Evolutionary conservation across 306 rosid species (phyloP), one percentile per base, ranked within the genome.

Genomic region (Glycine latifolia): DNA sequence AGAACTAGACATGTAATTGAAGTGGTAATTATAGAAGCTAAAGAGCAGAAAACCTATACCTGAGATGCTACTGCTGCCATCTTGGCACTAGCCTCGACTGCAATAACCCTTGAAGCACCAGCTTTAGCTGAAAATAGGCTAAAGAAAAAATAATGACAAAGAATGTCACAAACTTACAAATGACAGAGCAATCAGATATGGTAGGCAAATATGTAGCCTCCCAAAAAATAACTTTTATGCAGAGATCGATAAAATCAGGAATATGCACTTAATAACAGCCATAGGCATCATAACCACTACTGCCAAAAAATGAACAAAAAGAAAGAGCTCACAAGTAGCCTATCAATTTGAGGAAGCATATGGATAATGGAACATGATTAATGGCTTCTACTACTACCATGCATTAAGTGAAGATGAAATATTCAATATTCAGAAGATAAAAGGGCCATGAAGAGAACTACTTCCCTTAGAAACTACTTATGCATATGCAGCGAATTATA

Each of bases 11-110:
- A 82, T 50, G 61, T 31, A 54, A 65, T 67, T 71, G 8, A 52
- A 54, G n/a, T 47, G 46, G 68, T 65, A 8, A 59, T 13, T 52
- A 39, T 16, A 76, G 79, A 41, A 71, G 63, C 73, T 47, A 72
- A 47, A 8, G 9, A 47, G 61, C 53, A 56, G 11, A 50, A 31
- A 58, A 82, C 20, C 10, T 58, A 73, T 85, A 95, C 99, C 89
- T 67, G 93, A 77, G 96, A 86, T 7, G 97, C 98, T 78, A 95
- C 97, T 12, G 94, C 86, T 47, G 97, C 97, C 99, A 95, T 95
- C 91, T 92, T 95, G 78, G 90, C 86, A 82, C 98, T 91, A 43
- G 98, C 98, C 89, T 95, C 99, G 83, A 95, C 87, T 35, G 98
- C 96, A 86, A 95, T 87, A 74, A 95, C 98, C 87, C 89, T 88